phyloP scores from a whole-genome alignment of 2,329 filamentous ascomycete genomes.

The Alternaria alternata region DNA sequence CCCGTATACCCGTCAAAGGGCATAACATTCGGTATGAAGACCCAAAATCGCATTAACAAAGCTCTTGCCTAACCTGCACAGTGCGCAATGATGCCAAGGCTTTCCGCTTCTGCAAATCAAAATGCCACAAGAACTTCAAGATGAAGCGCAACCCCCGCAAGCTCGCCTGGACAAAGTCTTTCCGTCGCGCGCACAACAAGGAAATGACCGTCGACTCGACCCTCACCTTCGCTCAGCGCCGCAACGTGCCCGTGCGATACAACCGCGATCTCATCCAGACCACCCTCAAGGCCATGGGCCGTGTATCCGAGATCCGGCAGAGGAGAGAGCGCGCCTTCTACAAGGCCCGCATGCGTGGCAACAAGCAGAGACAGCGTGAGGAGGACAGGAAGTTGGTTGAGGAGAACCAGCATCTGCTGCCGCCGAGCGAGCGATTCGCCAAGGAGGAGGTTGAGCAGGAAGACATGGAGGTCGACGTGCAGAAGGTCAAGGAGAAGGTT shows the following conservation, averaged over 20 bases:
- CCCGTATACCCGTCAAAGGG: conserved; percentile 57
- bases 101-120: conserved; percentile 70
- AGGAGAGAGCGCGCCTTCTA: conserved; percentile 91
- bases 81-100: conserved; percentile 63
- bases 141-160: conserved; percentile 84
- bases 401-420: conserved; percentile 91
- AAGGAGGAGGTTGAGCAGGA: conserved; percentile 65
- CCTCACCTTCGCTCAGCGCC: conserved; percentile 87
- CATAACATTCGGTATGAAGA: conserved; percentile 67
- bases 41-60: neutral
- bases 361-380: conserved; percentile 81
- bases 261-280: conserved; percentile 88
- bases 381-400: conserved; percentile 86
- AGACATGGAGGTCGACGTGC: conserved; percentile 60
- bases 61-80: neutral
- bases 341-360: conserved; percentile 90
- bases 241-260: conserved; percentile 95
- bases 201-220: conserved; percentile 85
- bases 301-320: conserved; percentile 83
- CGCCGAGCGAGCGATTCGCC: conserved; percentile 59
- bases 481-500: conserved; percentile 60
- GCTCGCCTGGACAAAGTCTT: conserved; percentile 58
- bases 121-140: conserved; percentile 77
- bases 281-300: conserved; percentile 91
- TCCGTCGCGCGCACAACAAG: conserved; percentile 63